phyloP scores from a whole-genome alignment of 2,329 filamentous ascomycete genomes.

The Aspergillus arachidicola region DNA sequence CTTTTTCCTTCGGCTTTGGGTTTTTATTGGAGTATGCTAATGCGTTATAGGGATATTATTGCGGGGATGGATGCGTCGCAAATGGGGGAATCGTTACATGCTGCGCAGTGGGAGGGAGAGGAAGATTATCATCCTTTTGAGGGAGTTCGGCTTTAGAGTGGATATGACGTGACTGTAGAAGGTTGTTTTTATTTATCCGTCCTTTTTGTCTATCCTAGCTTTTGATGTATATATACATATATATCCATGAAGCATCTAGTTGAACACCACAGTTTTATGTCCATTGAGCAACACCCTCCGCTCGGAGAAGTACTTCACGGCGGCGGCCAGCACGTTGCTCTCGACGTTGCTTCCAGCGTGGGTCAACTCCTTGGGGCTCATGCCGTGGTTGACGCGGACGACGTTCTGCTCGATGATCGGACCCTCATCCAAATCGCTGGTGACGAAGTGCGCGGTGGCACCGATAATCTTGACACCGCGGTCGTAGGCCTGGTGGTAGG shows the following conservation, averaged over 20 bases:
- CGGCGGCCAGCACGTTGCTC: slow-evolving; percentile 77
- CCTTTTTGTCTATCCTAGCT: background rate
- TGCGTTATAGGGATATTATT: slow-evolving; percentile 42
- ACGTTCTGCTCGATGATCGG: slow-evolving; percentile 88
- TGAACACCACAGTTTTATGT: slow-evolving; percentile 78
- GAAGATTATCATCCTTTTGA: slow-evolving; percentile 30
- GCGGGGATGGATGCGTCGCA: slow-evolving; percentile 54
- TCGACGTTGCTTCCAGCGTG: slow-evolving; percentile 83
- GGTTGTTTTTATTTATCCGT: background rate
- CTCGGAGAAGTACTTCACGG: slow-evolving; percentile 84
- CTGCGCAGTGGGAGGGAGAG: slow-evolving; percentile 37
- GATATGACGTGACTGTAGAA: background rate
- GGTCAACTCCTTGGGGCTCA: slow-evolving; percentile 74
- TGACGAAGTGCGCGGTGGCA: slow-evolving; percentile 84
- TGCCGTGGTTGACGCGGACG: slow-evolving; percentile 72
- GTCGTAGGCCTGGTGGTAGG: slow-evolving; percentile 85
- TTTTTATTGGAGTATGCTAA: background rate
- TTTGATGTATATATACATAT: background rate
- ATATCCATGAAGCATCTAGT: slow-evolving; percentile 32
- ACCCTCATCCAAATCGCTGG: slow-evolving; percentile 80
- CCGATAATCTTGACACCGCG: slow-evolving; percentile 87
- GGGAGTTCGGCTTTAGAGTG: slow-evolving; percentile 12
- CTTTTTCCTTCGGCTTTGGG: background rate
- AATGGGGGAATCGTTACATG: slow-evolving; percentile 52
- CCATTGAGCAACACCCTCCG: slow-evolving; percentile 76